A percentile compares a stretch with the other conserved stretches of the same genome.
Conservation (phyloP, 345 rosid genomes). For the Corchorus capsularis region DNA sequence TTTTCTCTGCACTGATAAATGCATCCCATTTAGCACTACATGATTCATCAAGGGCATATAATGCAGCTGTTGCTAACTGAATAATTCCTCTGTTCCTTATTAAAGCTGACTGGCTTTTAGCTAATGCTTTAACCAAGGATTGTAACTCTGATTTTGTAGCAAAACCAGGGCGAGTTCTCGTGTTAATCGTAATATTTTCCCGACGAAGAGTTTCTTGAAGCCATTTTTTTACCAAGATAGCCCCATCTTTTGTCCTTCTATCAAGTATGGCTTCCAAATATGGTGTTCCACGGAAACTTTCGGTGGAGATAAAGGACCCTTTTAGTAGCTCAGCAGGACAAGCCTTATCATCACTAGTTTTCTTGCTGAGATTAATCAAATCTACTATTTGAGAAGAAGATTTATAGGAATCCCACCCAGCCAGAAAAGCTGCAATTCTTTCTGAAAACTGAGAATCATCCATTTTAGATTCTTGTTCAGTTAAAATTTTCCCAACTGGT, state of each 20-base stretch:
- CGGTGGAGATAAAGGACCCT: conserved; percentile 77
- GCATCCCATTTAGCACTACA: conserved; percentile 81
- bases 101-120: conserved; percentile 60
- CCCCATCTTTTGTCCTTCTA: conserved; percentile 84
- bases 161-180: conserved; percentile 69
- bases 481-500: conserved; percentile 66
- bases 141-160: conserved; percentile 69
- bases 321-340: conserved; percentile 42
- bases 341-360: conserved; percentile 34
- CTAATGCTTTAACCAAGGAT: conserved; percentile 63
- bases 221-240: conserved; percentile 86
- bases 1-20: conserved; percentile 85
- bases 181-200: conserved; percentile 56
- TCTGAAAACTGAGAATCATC: conserved; percentile 48
- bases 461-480: conserved; percentile 45
- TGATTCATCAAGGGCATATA: conserved; percentile 64
- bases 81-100: conserved; percentile 80
- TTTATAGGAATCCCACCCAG: conserved; percentile 68
- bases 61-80: conserved; percentile 79
- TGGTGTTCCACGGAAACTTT: conserved; percentile 78
- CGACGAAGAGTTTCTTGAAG: conserved; percentile 81
- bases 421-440: conserved; percentile 62
- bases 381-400: conserved; percentile 37
- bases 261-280: conserved; percentile 85
- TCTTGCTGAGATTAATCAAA: conserved; percentile 36